phyloP scores from a whole-genome alignment of 2,329 filamentous ascomycete genomes.

The Didymella segeticola region DNA sequence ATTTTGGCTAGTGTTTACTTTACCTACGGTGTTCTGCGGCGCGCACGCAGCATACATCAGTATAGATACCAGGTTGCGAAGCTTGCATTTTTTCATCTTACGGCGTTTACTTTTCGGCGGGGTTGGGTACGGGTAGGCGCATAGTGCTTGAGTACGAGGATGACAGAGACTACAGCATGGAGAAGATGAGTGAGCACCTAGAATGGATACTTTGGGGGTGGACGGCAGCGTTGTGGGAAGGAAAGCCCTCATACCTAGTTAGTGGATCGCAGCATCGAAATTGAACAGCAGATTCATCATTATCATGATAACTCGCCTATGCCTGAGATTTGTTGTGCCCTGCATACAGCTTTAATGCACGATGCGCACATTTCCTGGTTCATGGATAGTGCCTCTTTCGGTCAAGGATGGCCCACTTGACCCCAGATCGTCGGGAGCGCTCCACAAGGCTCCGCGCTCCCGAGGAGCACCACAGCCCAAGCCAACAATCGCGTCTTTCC shows the following conservation, averaged over 20 bases:
- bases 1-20: conserved; percentile 9
- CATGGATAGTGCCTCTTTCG: not conserved
- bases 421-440: conserved; percentile 6
- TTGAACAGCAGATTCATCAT: conserved; percentile 3
- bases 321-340: not conserved
- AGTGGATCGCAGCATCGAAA: conserved; percentile 5
- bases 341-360: not conserved
- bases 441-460: conserved; percentile 2
- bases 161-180: conserved; percentile 4
- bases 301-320: not conserved
- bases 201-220: conserved; percentile 9
- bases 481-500: conserved; percentile 2
- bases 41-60: conserved; percentile 23
- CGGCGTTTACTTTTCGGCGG: conserved; percentile 11
- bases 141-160: not conserved
- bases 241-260: not conserved
- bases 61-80: conserved; percentile 30
- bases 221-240: not conserved
- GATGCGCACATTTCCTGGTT: not conserved
- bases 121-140: conserved; percentile 4
- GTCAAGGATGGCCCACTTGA: not conserved
- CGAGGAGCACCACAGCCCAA: conserved; percentile 2
- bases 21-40: conserved; percentile 17
- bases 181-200: conserved; percentile 12
- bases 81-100: conserved; percentile 15